phyloP scores from a whole-genome alignment of 176 grass and related monocot species.

The Zea mays region Zm-B73-REFERENCE-NAM-5.0 NC_050099.1:150758501-150759000 shows the following conservation, averaged over 20 bases:
- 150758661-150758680: neutral
- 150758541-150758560: neutral
- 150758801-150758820: constrained; percentile 91
- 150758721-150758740: constrained; percentile 64
- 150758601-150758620: neutral
- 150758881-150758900: constrained; percentile 83
- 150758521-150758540: neutral
- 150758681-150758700: neutral
- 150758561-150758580: neutral
- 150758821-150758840: constrained; percentile 79
- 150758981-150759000: neutral
- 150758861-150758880: constrained; percentile 69
- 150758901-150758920: constrained; percentile 77
- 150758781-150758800: constrained; percentile 92
- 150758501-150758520: neutral
- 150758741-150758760: constrained; percentile 87
- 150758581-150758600: neutral
- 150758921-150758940: constrained; percentile 59
- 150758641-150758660: neutral
- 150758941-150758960: constrained; percentile 23
- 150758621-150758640: neutral
- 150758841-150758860: constrained; percentile 43
- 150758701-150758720: constrained; percentile 3
- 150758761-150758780: constrained; percentile 73
- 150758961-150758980: neutral